These are phyloP conservation scores for Lolium perenne DNA, from an alignment of 176 grass and related monocot genomes.

Conservation along the genomic window DNA sequence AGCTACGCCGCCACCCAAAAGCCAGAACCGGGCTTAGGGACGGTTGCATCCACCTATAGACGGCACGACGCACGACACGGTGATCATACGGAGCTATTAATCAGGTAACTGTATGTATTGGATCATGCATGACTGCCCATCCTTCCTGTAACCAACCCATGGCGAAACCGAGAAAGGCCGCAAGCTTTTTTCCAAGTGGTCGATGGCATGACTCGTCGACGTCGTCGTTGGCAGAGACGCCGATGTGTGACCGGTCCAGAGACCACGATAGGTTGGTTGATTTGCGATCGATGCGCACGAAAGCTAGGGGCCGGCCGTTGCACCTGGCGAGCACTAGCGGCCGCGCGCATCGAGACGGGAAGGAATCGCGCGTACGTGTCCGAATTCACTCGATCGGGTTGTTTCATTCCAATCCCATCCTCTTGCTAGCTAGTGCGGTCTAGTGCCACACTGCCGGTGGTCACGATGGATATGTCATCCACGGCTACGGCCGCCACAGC, in stretches of 20 bases:
- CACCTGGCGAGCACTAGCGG: constrained; percentile 48
- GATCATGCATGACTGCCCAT: neutral
- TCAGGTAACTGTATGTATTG: too few relatives aligned
- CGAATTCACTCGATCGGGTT: neutral
- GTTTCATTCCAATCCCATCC: neutral
- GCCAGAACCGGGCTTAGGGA: too few relatives aligned
- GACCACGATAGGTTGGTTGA: neutral
- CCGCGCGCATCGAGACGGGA: neutral
- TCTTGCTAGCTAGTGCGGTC: too few relatives aligned
- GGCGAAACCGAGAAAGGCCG: neutral
- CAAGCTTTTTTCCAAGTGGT: neutral
- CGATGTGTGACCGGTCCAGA: neutral
- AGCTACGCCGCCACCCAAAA: too few relatives aligned
- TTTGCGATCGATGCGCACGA: neutral
- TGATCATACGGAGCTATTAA: too few relatives aligned
- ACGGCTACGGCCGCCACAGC: too few relatives aligned
- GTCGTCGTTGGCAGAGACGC: neutral
- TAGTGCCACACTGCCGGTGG: too few relatives aligned
- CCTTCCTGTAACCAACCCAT: constrained; percentile 7
- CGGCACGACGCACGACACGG: too few relatives aligned
- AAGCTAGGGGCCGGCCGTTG: neutral
- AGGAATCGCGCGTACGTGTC: neutral
- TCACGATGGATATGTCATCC: too few relatives aligned
- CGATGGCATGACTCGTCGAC: neutral
- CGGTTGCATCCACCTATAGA: too few relatives aligned